These are phyloP conservation scores for Pseudogymnoascus pannorum DNA, from an alignment of 2,329 filamentous ascomycete species.

Conservation along the genomic window DNA sequence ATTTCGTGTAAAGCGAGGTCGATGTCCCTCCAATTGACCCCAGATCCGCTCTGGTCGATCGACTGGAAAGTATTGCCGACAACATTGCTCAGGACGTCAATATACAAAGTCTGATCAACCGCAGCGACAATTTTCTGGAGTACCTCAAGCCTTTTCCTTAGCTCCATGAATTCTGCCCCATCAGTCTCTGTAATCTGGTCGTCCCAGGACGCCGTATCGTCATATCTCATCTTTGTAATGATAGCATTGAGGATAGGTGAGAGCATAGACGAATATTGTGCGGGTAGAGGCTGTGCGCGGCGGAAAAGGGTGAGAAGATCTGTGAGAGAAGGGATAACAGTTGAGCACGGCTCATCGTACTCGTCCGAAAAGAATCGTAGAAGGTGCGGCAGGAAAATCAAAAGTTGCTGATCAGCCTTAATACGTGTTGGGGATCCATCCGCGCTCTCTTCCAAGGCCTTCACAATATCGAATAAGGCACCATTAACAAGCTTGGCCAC, in stretches of 20 bases:
- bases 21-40: constrained; percentile 89
- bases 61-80: constrained; percentile 81
- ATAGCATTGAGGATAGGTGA: constrained; percentile 85
- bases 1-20: constrained; percentile 93
- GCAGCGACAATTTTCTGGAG: constrained; percentile 88
- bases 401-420: constrained; percentile 74
- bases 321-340: constrained; percentile 85
- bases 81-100: constrained; percentile 78
- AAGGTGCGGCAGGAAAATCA: constrained; percentile 76
- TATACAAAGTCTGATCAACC: constrained; percentile 81
- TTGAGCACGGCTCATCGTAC: constrained; percentile 96
- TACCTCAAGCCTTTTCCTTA: constrained; percentile 81
- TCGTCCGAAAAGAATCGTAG: constrained; percentile 95
- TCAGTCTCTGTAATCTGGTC: constrained; percentile 92
- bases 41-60: constrained; percentile 64
- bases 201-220: constrained; percentile 89
- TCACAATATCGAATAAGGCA: constrained; percentile 78
- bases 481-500: constrained; percentile 95
- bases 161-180: constrained; percentile 93
- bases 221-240: constrained; percentile 93
- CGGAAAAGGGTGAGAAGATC: constrained; percentile 88
- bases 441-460: constrained; percentile 64
- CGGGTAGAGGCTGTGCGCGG: constrained; percentile 66
- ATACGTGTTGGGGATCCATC: constrained; percentile 57
- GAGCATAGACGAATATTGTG: constrained; percentile 73